A percentile compares a stretch with the other conserved stretches of the same genome.
Conservation (phyloP, 1,284 basidiomycete species). For the Gomphus sp. region DNA sequence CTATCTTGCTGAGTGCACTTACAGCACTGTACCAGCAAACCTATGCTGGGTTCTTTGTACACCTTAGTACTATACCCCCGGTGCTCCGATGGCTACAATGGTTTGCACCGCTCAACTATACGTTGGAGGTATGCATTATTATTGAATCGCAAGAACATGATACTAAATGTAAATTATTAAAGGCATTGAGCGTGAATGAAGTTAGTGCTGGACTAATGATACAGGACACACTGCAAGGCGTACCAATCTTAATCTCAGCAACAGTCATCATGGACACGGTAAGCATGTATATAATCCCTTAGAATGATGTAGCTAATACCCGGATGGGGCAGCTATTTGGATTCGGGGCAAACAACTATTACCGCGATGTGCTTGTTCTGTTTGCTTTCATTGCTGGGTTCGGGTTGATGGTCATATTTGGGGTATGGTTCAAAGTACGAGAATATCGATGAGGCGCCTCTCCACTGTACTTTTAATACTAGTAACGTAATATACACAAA, state of each 20-base stretch:
- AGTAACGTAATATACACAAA: neutral
- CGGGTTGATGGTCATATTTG: constrained; percentile 51
- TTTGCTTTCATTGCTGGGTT: constrained; percentile 81
- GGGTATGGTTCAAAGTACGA: constrained; percentile 67
- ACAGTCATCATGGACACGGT: constrained; percentile 75
- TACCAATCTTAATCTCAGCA: constrained; percentile 72
- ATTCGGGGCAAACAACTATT: constrained; percentile 68
- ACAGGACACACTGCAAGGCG: constrained; percentile 68
- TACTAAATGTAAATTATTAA: constrained; percentile 23
- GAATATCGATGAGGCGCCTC: constrained; percentile 46
- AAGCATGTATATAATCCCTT: constrained; percentile 20
- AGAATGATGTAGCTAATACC: neutral
- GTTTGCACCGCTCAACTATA: constrained; percentile 51
- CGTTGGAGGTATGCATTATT: constrained; percentile 26
- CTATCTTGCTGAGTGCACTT: constrained; percentile 74
- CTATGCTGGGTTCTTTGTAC: constrained; percentile 80
- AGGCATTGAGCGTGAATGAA: constrained; percentile 84
- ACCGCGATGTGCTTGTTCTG: constrained; percentile 75
- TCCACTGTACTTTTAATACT: neutral
- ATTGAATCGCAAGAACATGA: neutral
- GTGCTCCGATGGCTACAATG: constrained; percentile 85
- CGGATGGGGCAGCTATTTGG: constrained; percentile 59
- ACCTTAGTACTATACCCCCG: constrained; percentile 69
- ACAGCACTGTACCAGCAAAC: constrained; percentile 78
- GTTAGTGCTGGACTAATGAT: constrained; percentile 81